These are phyloP conservation scores for Penicillium sp. DNA, from an alignment of 2,329 filamentous ascomycete genomes.

Conservation along the genomic window DNA sequence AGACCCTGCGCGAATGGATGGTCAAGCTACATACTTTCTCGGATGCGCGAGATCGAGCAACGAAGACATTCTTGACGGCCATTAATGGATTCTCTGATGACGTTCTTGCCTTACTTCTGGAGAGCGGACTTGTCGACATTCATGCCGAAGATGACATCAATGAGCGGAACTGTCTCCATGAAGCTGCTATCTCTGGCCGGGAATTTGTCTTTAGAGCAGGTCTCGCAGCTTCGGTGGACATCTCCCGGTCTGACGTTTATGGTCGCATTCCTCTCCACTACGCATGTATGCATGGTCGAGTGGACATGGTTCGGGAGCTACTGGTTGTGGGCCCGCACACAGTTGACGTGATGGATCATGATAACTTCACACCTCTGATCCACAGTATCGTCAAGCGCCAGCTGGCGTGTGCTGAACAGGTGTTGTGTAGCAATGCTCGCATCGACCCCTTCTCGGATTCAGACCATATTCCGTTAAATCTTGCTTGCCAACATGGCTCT, in stretches of 20 bases:
- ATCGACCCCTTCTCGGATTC: conserved; percentile 79
- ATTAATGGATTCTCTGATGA: conserved; percentile 77
- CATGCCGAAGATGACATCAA: conserved; percentile 96
- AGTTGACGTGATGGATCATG: conserved; percentile 84
- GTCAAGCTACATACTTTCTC: conserved; percentile 58
- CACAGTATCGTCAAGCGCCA: conserved; percentile 90
- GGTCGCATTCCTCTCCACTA: conserved; percentile 91
- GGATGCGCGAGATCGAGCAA: conserved; percentile 68
- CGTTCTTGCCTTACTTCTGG: conserved; percentile 68
- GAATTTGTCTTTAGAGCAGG: conserved; percentile 69
- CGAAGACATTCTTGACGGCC: conserved; percentile 81
- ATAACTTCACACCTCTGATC: conserved; percentile 94
- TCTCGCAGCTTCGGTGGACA: conserved; percentile 67
- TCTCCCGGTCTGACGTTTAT: conserved; percentile 82
- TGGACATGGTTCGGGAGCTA: conserved; percentile 73
- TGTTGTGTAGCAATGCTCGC: conserved; percentile 72
- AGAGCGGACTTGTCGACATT: conserved; percentile 79
- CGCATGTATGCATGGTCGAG: conserved; percentile 85
- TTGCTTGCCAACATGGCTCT: conserved; percentile 91
- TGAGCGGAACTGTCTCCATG: conserved; percentile 90
- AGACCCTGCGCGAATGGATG: conserved; percentile 74
- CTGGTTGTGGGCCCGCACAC: conserved; percentile 65
- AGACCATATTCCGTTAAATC: conserved; percentile 88
- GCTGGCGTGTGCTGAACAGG: conserved; percentile 68
- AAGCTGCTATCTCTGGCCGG: conserved; percentile 91